Evolutionary conservation across 2,329 filamentous ascomycete genomes (phyloP), one percentile per base, ranked within the genome.

Genomic region (Keithomyces neogunnii): DNA sequence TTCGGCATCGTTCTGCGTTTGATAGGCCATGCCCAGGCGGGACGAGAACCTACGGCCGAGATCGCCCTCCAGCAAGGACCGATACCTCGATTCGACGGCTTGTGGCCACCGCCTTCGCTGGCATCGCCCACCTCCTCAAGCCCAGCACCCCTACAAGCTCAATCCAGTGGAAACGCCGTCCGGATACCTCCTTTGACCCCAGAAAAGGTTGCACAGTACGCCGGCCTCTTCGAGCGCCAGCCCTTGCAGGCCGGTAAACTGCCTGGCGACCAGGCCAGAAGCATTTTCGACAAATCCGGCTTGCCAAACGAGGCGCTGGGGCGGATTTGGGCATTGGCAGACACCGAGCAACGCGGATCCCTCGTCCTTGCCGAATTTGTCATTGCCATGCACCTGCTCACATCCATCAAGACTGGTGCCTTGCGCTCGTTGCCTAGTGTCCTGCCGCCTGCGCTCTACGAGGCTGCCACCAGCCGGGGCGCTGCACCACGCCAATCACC

Each of bases 321-420:
- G n/a, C 84, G 87, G 59, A 96, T 99, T 72, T 99, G 93, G 93
- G 90, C 88, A 61, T 78, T 99, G 55, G 87, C 91, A 28, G 93
- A 99, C 66, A 93, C 89, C 0, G 91, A 96, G 69, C 90, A 96
- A 70, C 84, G 91, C 49, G 93, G 93, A 48, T 84, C 86, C 33
- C 77, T 99, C 36, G 87, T 91, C 52, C 78, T 85, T 60, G 92
- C 90, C 11, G 93, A 97, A 62, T 99, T 99, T 66, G 88, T 96
- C 64, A 95, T 99, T 63, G 93, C 93, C 45, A 99, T 99, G 93
- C 93, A 99, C 68, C 75, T 99, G 54, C 77, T 99, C 55, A 92
- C 89, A 11, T 96, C 90, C 10, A 89, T 89, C 71, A 96, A 95
- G 74, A 86, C 84, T 10, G 88, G 90, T 28, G 77, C 84, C 32